A percentile compares a stretch with the other conserved stretches of the same genome.
Conservation (phyloP, 495 filamentous ascomycete genomes). For the Trichodelitschia bisporula region DNA sequence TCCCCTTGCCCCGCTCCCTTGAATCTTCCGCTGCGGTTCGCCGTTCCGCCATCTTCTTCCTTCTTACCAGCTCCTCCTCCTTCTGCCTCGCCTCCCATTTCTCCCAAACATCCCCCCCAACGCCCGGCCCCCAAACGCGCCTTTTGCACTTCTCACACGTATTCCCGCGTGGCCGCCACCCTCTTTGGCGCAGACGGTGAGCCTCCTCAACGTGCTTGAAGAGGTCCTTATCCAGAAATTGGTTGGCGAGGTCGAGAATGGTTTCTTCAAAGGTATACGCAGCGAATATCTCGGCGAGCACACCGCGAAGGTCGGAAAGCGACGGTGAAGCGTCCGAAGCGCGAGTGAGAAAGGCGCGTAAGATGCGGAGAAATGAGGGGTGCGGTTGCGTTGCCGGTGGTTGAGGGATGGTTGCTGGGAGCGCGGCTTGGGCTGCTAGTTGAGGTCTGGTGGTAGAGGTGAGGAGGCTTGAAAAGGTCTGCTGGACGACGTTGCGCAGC, state of each 20-base stretch:
- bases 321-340: conserved; percentile 50
- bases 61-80: conserved; percentile 13
- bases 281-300: conserved; percentile 72
- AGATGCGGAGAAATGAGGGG: conserved; percentile 66
- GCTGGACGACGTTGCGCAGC: conserved; percentile 62
- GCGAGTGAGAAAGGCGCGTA: conserved; percentile 71
- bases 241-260: conserved; percentile 61
- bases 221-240: conserved; percentile 68
- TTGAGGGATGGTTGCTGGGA: conserved; percentile 9
- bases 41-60: conserved; percentile 4
- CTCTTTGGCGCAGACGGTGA: conserved; percentile 49
- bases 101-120: conserved; percentile 50
- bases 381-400: conserved; percentile 21
- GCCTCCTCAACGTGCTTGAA: conserved; percentile 65
- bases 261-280: conserved; percentile 87
- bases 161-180: conserved; percentile 70
- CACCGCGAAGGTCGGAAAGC: conserved; percentile 61
- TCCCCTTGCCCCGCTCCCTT: conserved; percentile 7
- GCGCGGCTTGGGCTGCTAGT: conserved; percentile 12
- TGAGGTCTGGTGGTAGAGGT: conserved; percentile 13
- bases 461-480: conserved; percentile 72
- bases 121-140: conserved; percentile 75
- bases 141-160: conserved; percentile 69
- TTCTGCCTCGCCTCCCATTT: conserved; percentile 48
- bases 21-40: conserved; percentile 3